Evolutionary conservation across 208 protist genomes (phyloP).

Genomic region (Acanthamoeba sp.): DNA sequence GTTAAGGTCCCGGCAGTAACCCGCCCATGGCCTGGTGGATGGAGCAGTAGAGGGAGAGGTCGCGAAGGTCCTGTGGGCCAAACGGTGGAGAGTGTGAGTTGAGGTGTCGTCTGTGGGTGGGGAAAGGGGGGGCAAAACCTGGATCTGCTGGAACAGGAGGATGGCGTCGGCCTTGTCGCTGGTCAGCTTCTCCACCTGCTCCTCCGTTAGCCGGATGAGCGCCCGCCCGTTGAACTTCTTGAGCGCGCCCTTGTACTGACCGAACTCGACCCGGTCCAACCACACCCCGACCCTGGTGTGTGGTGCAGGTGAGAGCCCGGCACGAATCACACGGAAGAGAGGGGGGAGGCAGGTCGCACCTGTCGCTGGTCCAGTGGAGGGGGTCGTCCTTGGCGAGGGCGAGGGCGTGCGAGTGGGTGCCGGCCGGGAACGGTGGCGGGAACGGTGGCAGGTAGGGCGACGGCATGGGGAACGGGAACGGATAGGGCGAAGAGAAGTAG

Average conservation of each 20-base stretch:
- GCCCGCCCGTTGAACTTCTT: constrained; percentile 27
- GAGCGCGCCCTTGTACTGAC: background rate
- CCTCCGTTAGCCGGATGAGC: constrained; percentile 23
- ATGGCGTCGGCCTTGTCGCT: constrained; percentile 27
- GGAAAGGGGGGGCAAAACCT: background rate
- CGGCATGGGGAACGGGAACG: constrained; percentile 46
- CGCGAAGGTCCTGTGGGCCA: background rate
- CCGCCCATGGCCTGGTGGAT: constrained; percentile 8
- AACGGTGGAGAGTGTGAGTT: background rate
- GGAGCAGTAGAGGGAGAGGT: constrained; percentile 23
- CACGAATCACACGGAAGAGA: background rate
- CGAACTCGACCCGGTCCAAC: background rate
- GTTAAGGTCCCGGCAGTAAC: too few species aligned
- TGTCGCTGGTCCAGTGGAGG: background rate
- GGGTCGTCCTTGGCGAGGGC: background rate
- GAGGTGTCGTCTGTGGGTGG: too few species aligned
- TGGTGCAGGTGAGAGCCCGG: background rate
- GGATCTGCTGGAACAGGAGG: constrained; percentile 21
- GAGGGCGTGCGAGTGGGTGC: background rate
- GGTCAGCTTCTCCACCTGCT: background rate
- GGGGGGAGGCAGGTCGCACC: background rate
- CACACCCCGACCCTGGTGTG: background rate
- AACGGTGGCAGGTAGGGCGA: constrained; percentile 49
- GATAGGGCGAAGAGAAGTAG: constrained; percentile 50
- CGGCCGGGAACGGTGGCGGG: constrained; percentile 23